Evolutionary conservation across 352 stramenopile species (phyloP).

Genomic region (Pythium aristosporum): DNA sequence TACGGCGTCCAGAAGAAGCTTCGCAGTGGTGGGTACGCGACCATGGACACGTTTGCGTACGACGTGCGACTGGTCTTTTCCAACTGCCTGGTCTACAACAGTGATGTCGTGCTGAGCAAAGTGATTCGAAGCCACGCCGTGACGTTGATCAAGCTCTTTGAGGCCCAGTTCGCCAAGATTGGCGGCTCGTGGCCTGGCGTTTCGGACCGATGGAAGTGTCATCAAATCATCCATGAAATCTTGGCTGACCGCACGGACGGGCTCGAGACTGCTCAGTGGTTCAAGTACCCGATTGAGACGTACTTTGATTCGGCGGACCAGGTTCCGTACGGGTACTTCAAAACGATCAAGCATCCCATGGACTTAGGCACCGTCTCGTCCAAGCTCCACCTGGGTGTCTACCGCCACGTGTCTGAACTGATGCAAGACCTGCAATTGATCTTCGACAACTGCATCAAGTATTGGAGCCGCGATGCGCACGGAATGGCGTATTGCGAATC

Average conservation of each 20-base stretch:
- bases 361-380: conserved; percentile 79
- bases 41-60: conserved; percentile 62
- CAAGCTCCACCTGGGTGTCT: conserved; percentile 64
- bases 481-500: conserved; percentile 80
- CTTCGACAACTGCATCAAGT: conserved; percentile 85
- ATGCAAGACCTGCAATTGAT: conserved; percentile 68
- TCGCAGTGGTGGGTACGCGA: conserved; percentile 63
- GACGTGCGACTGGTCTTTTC: conserved; percentile 85
- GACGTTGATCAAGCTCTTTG: conserved; percentile 84
- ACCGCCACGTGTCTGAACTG: conserved; percentile 60
- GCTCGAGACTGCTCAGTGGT: conserved; percentile 83
- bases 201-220: conserved; percentile 78
- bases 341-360: conserved; percentile 78
- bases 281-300: conserved; percentile 84
- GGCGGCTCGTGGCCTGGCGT: conserved; percentile 66
- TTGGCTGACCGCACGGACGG: conserved; percentile 69
- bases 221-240: conserved; percentile 80
- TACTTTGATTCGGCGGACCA: conserved; percentile 85
- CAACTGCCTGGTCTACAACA: conserved; percentile 90
- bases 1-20: conserved; percentile 87
- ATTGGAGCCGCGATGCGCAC: conserved; percentile 77
- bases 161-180: conserved; percentile 69
- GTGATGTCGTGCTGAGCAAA: conserved; percentile 79
- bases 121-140: conserved; percentile 83
- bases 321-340: conserved; percentile 82